Base-by-base conservation (phyloP, 1,139 yeast species). In the Debaryomyces singareniensis region DNA sequence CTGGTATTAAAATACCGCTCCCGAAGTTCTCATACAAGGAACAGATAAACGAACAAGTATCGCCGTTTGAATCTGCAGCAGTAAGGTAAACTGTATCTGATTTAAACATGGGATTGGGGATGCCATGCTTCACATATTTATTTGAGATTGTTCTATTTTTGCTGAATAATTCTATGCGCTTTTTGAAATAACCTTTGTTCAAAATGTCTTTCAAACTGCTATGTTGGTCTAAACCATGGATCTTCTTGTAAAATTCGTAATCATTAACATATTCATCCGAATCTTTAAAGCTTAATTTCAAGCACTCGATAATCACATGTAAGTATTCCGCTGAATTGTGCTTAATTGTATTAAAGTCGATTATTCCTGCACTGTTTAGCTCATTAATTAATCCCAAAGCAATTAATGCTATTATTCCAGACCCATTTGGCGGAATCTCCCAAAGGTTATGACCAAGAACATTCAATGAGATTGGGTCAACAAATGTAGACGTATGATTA, bases 381-480 rank as follows among this genome's bases (percentile, higher is more conserved):
- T 73, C 71, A 39, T 69, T 71, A 36, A 84, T 68, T 27, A 79
- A 61, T 0, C 93, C 93, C 31, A 81, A 53, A 0, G 89, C 75
- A 26, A 80, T 55, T 28, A 82, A 58, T 0, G 87, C 91, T 27
- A 82, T 82, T 22, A 82, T 55, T 2, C 93, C 93, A 33, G 82
- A 85, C 4, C 93, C 87, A 49, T 78, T 83, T 16, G 94, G 93
- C 5, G 94, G 91, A 36, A 80, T 78, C 48, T 81, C 91, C 81
- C 85, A 79, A 38, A 75, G 45, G 36, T 66, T 57, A 27, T 51
- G 47, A 34, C 71, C 68, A 32, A 64, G 52, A 36, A 71, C 58
- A 20, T 63, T 68, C 31, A 75, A 51, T 12, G 60, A 55, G 16
- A 81, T 71, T 2, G 91, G 86, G 2, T 75, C 78, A 12, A 78